These are phyloP conservation scores for Neolentinus lepideus DNA, from an alignment of 1,284 basidiomycete species.

Conservation along the genomic window DNA sequence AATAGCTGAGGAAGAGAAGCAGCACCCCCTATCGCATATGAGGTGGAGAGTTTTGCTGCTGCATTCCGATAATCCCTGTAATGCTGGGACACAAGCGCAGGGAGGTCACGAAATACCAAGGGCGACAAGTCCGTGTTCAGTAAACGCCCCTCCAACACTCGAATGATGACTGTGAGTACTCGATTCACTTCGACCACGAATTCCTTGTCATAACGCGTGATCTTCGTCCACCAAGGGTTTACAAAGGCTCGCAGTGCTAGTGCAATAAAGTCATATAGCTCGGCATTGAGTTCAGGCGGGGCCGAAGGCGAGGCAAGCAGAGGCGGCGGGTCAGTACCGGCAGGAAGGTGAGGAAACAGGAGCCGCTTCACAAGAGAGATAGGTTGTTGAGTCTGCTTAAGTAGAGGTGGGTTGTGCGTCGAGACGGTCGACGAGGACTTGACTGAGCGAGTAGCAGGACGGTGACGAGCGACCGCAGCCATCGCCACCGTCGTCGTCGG, in stretches of 20 bases:
- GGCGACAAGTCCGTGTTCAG: slow-evolving; percentile 45
- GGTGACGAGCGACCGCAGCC: background rate
- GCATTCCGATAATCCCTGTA: slow-evolving; percentile 69
- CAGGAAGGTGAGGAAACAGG: slow-evolving; percentile 53
- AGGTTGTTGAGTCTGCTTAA: slow-evolving; percentile 15
- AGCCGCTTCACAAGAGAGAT: slow-evolving; percentile 53
- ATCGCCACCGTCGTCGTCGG: slow-evolving; percentile 2
- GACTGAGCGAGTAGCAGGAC: slow-evolving; percentile 17
- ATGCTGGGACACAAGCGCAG: slow-evolving; percentile 62
- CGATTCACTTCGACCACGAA: slow-evolving; percentile 65
- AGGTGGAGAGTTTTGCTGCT: slow-evolving; percentile 48
- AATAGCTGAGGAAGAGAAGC: slow-evolving; percentile 58
- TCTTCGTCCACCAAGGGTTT: slow-evolving; percentile 75
- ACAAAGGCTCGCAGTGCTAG: slow-evolving; percentile 71
- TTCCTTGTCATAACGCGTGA: slow-evolving; percentile 76
- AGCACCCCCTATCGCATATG: slow-evolving; percentile 61
- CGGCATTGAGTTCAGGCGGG: slow-evolving; percentile 51
- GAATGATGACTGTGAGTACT: slow-evolving; percentile 52
- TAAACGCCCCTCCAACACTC: slow-evolving; percentile 51
- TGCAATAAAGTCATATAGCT: slow-evolving; percentile 72
- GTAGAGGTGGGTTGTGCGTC: slow-evolving; percentile 9
- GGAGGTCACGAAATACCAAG: slow-evolving; percentile 54
- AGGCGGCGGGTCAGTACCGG: slow-evolving; percentile 42
- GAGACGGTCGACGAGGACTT: slow-evolving; percentile 14
- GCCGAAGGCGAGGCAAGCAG: slow-evolving; percentile 36